Evolutionary conservation across 495 filamentous ascomycete species (phyloP).

Genomic region (Rhypophila decipiens): DNA sequence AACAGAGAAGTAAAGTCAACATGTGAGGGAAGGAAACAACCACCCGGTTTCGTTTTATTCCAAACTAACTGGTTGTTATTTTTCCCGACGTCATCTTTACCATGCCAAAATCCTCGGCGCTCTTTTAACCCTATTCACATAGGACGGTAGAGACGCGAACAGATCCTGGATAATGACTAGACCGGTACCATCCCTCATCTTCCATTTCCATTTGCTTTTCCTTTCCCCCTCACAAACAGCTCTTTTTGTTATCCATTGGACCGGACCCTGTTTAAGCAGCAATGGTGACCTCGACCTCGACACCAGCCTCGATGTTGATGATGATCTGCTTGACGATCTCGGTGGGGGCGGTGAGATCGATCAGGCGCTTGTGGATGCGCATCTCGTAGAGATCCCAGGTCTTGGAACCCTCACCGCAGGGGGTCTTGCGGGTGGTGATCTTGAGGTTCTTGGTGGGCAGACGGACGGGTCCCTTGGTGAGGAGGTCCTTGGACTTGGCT

Average conservation of each 20-base stretch:
- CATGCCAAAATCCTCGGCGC: not conserved
- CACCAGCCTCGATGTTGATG: constrained; percentile 99
- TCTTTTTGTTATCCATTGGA: not conserved
- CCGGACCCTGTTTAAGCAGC: constrained; percentile 62
- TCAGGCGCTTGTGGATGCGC: constrained; percentile 93
- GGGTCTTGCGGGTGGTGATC: constrained; percentile 75
- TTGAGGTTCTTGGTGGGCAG: constrained; percentile 96
- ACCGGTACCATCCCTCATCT: too few relatives aligned
- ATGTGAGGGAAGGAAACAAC: not conserved
- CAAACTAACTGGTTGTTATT: constrained; percentile 4
- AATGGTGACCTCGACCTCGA: constrained; percentile 99
- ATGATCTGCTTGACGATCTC: constrained; percentile 99
- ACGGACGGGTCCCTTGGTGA: constrained; percentile 97
- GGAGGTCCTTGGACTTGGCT: constrained; percentile 95
- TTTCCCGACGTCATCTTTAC: not conserved
- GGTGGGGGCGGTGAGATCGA: constrained; percentile 88
- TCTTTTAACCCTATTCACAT: too few relatives aligned
- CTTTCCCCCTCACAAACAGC: not conserved
- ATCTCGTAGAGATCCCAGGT: constrained; percentile 99
- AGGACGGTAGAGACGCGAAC: too few relatives aligned
- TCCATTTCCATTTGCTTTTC: not conserved
- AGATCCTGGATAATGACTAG: too few relatives aligned
- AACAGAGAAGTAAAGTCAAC: too few relatives aligned
- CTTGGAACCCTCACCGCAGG: constrained; percentile 99
- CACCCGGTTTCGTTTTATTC: not conserved